Percentiles rank a stretch among this genome's conserved stretches.
Conservation (phyloP, 805 yeast genomes). For the Sugiyamaella chiloensis region DNA sequence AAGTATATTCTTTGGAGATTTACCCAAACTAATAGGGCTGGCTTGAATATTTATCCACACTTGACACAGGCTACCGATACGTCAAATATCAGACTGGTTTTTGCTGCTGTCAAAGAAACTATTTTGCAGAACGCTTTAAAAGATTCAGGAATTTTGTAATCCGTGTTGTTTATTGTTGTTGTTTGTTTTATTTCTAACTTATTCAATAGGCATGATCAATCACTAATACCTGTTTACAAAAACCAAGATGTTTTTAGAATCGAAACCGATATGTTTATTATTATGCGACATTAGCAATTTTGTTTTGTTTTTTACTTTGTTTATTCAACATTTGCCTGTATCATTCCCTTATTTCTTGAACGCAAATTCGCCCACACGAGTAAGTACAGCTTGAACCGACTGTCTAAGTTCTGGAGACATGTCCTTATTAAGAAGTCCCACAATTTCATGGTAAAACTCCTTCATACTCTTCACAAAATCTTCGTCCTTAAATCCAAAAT, state of each 20-base stretch:
- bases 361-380: slow-evolving; percentile 48
- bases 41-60: slow-evolving; percentile 80
- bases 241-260: no score
- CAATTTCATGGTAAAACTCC: slow-evolving; percentile 30
- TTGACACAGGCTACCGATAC: slow-evolving; percentile 93
- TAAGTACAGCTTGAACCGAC: slow-evolving; percentile 33
- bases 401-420: slow-evolving; percentile 35
- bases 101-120: slow-evolving; percentile 80
- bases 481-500: slow-evolving; percentile 61
- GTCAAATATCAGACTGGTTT: slow-evolving; percentile 78
- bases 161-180: slow-evolving; percentile 15
- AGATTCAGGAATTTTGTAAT: slow-evolving; percentile 66
- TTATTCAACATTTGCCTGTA: not conserved
- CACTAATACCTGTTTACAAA: no score
- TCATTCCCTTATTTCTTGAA: slow-evolving; percentile 4
- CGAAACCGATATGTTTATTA: no score
- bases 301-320: no score
- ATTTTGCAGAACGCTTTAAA: slow-evolving; percentile 70
- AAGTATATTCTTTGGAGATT: slow-evolving; percentile 90
- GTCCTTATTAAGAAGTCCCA: slow-evolving; percentile 36
- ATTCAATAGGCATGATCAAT: no score
- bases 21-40: slow-evolving; percentile 77
- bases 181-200: not conserved
- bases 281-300: no score
- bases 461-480: slow-evolving; percentile 31